Evolutionary conservation across 1,284 basidiomycete species (phyloP), one percentile per base, ranked within the genome.

Genomic region (Pterulicium gracile): DNA sequence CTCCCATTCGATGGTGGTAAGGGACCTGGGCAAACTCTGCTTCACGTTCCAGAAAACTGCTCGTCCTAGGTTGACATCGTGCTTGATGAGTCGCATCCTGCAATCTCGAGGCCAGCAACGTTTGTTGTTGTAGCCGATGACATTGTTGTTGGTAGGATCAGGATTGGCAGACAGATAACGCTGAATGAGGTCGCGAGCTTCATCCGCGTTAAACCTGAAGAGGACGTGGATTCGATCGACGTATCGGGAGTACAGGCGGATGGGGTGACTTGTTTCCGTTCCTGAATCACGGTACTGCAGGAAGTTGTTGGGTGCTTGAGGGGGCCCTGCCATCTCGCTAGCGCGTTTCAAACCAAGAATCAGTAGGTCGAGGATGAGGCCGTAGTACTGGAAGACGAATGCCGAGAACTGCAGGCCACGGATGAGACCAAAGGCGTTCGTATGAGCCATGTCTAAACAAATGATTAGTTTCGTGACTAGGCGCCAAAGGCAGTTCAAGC

Each of bases 41-140:
- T 98, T 98, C 63, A 98, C 91, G 56, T 98, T 98, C 96, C 95
- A 98, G 68, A 97, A 98, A 10, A 98, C 95, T 3, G 96, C 96
- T 54, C 96, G 81, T 23, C 95, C 95, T 24, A 98, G 73, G 64
- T 99, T 98, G 65, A 98, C 96, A 60, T 99, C 96, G 66, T 98
- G 95, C 70, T 99, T 99, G 74, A 97, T 96, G 48, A 99, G 77
- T 24, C 96, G 77, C 96, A 99, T 99, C 50, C 96, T 86, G 62
- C 94, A 98, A 63, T 99, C 96, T 52, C 94, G 78, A 19, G 96
- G 96, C 96, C 96, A 98, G 70, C 96, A 98, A 48, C 92, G 87
- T 65, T 95, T 95, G 71, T 97, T 98, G 72, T 98, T 98, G 69
- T 98, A 99, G 1, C 95, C 95, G 53, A 98, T 95, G 53, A 98